These are phyloP conservation scores for Fusarium concolor DNA, from an alignment of 2,329 filamentous ascomycete genomes.

Conservation along the genomic window DNA sequence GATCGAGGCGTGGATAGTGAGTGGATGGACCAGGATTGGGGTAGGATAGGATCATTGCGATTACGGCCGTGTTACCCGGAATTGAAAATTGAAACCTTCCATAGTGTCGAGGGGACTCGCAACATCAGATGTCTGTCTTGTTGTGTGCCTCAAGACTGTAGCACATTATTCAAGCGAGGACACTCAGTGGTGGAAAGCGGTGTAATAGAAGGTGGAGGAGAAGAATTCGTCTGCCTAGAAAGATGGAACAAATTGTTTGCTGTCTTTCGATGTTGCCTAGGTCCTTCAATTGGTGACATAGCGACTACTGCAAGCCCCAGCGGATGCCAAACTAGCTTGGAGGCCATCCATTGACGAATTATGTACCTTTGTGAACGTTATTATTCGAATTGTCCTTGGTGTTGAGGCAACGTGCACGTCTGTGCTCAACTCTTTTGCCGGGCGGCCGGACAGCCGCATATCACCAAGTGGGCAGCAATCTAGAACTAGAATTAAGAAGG, in stretches of 20 bases:
- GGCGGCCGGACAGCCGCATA: slow-evolving; percentile 35
- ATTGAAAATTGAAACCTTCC: slow-evolving; percentile 9
- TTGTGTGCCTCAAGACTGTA: too few species aligned
- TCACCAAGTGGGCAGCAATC: slow-evolving; percentile 35
- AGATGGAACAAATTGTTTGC: slow-evolving; percentile 21
- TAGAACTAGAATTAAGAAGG: slow-evolving; percentile 25
- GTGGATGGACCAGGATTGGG: slow-evolving; percentile 10
- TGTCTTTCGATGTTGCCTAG: not conserved
- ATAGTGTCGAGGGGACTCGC: slow-evolving; percentile 20
- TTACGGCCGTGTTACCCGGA: slow-evolving; percentile 24
- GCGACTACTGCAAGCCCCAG: slow-evolving; percentile 40
- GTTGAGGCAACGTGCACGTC: slow-evolving; percentile 24
- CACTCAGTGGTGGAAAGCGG: slow-evolving; percentile 7
- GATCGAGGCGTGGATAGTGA: slow-evolving; percentile 1
- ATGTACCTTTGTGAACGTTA: not conserved
- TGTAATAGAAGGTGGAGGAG: slow-evolving; percentile 16
- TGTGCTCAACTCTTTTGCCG: slow-evolving; percentile 22
- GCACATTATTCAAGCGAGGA: slow-evolving; percentile 18
- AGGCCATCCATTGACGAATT: slow-evolving; percentile 9
- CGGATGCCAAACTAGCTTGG: slow-evolving; percentile 10
- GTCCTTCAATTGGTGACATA: slow-evolving; percentile 10
- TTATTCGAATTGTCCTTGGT: slow-evolving; percentile 8
- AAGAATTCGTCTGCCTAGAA: slow-evolving; percentile 44
- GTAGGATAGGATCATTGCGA: not conserved
- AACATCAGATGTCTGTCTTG: slow-evolving; percentile 24